A percentile compares a stretch with the other conserved stretches of the same genome.
phyloP scores from a whole-genome alignment of 2,329 filamentous ascomycete genomes.

The Cordyceps farinosa region DNA sequence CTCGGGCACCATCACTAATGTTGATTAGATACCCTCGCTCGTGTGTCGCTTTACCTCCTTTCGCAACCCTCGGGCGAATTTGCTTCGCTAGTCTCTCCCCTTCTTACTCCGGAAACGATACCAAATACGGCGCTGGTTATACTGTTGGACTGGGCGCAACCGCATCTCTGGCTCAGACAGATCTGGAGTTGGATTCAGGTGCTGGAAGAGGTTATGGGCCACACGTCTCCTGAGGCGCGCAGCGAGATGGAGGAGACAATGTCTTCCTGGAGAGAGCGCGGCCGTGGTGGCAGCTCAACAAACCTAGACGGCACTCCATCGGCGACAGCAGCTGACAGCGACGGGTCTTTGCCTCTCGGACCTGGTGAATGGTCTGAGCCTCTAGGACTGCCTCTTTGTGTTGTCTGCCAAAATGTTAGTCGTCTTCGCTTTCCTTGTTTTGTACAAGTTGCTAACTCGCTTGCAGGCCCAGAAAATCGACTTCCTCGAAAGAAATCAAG shows the following conservation, averaged over 20 bases:
- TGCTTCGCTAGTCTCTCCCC: conserved; percentile 74
- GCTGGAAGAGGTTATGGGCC: conserved; percentile 70
- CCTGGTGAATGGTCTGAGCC: conserved; percentile 93
- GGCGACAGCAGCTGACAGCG: conserved; percentile 58
- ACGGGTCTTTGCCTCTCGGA: conserved; percentile 72
- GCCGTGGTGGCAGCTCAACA: conserved; percentile 59
- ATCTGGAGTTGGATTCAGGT: conserved; percentile 86
- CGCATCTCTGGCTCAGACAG: conserved; percentile 88
- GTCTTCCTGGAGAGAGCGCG: conserved; percentile 71
- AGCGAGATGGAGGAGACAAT: conserved; percentile 85
- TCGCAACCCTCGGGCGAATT: conserved; percentile 82
- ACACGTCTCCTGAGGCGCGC: conserved; percentile 71
- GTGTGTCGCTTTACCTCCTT: conserved; percentile 84
- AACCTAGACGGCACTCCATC: conserved; percentile 60
- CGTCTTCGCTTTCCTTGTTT: conserved; percentile 18
- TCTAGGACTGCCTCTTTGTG: conserved; percentile 79
- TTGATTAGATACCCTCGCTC: conserved; percentile 75
- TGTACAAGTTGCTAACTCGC: conserved; percentile 24
- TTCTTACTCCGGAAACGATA: conserved; percentile 79
- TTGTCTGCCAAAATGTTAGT: conserved; percentile 91
- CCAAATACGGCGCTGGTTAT: conserved; percentile 85
- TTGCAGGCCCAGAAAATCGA: conserved; percentile 81
- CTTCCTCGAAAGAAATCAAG: conserved; percentile 78
- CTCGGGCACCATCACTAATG: conserved; percentile 22
- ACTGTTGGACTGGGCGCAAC: conserved; percentile 92